phyloP scores from a whole-genome alignment of 75 land plant genomes.

The Sequoiadendron giganteum region DNA sequence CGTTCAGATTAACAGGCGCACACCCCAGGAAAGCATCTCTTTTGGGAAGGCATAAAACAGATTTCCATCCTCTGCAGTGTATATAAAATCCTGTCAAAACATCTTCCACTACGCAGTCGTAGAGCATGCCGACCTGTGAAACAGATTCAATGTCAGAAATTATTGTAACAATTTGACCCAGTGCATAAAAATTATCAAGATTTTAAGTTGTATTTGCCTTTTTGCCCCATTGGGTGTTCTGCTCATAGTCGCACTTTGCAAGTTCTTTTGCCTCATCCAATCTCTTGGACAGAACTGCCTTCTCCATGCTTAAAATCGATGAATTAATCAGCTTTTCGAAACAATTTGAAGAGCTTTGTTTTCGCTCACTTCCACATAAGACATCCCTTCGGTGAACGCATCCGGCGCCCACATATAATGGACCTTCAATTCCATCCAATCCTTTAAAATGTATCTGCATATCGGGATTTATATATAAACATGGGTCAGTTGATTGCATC shows the following conservation, averaged over 20 bases:
- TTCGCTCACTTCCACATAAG: constrained; percentile 4
- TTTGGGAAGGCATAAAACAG: constrained; percentile 9
- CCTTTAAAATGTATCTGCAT: constrained; percentile 1
- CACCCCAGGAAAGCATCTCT: constrained; percentile 13
- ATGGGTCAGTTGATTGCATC: constrained; percentile 21
- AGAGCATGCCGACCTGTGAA: constrained; percentile 22
- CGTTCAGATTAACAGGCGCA: constrained; percentile 11
- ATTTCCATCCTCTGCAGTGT: constrained; percentile 22
- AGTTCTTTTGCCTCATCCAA: constrained; percentile 3
- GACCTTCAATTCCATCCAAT: constrained; percentile 10
- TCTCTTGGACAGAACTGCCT: not conserved
- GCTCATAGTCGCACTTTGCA: not conserved
- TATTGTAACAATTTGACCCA: constrained; percentile 21
- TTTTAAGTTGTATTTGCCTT: not conserved
- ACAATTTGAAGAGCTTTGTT: not conserved
- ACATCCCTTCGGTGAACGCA: constrained; percentile 28
- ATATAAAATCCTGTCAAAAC: constrained; percentile 19
- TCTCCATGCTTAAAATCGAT: not conserved
- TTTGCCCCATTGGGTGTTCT: not conserved
- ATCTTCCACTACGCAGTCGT: constrained; percentile 23
- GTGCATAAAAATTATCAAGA: not conserved
- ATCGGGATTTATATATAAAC: too few species aligned
- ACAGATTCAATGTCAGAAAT: not conserved
- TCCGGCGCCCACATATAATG: constrained; percentile 23
- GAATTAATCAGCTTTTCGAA: not conserved